Evolutionary conservation across 1,284 basidiomycete genomes (phyloP).

Genomic region (Volvariella volvacea): DNA sequence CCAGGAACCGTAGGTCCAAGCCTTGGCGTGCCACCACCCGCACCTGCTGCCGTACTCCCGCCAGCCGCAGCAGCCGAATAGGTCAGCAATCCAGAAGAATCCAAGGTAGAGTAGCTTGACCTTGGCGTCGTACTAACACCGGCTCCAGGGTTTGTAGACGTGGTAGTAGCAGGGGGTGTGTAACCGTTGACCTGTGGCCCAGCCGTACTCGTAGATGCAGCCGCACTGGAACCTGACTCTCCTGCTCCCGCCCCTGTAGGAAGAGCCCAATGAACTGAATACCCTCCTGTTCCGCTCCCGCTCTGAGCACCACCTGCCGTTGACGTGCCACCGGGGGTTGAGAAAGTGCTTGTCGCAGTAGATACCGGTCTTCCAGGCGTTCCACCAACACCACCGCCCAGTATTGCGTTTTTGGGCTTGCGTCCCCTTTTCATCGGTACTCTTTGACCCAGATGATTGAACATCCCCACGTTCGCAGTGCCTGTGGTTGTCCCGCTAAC

Average conservation of each 20-base stretch:
- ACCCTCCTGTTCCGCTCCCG: constrained; percentile 9
- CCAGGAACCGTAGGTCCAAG: constrained; percentile 11
- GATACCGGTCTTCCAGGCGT: constrained; percentile 12
- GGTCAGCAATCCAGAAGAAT: constrained; percentile 6
- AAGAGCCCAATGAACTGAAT: constrained; percentile 35
- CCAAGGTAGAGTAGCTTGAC: constrained; percentile 1
- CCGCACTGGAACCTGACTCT: constrained; percentile 14
- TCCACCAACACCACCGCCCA: constrained; percentile 14
- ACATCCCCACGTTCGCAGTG: too few relatives aligned
- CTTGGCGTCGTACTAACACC: background rate
- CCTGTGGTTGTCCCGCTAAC: too few relatives aligned
- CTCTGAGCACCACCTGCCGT: constrained; percentile 15
- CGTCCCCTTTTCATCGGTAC: constrained; percentile 40
- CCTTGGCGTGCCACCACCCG: constrained; percentile 10
- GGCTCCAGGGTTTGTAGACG: constrained; percentile 3
- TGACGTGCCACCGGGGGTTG: constrained; percentile 8
- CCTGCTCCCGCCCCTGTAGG: constrained; percentile 15
- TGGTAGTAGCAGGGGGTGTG: constrained; percentile 2
- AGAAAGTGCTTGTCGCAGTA: constrained; percentile 12
- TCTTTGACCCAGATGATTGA: too few relatives aligned
- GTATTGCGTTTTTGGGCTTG: constrained; percentile 41
- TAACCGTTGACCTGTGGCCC: constrained; percentile 12
- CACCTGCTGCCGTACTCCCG: constrained; percentile 13
- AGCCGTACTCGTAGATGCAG: constrained; percentile 11
- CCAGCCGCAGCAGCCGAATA: constrained; percentile 4